Base-by-base conservation (phyloP, 139 green algal species). In the Closterium sp. region DNA sequence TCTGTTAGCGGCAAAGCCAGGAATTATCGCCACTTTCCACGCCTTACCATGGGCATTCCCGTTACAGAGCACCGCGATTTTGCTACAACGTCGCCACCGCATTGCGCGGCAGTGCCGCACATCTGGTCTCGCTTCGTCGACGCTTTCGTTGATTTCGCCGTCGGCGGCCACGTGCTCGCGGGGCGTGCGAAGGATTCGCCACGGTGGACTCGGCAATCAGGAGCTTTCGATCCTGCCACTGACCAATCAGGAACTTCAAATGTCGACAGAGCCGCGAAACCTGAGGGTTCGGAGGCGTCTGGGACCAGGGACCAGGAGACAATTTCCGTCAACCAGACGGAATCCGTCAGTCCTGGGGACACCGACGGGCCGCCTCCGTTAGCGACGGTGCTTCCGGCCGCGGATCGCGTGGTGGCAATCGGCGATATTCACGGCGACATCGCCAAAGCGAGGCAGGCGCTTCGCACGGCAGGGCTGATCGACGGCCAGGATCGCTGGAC, bases 381-480 rank as follows among this genome's bases (percentile, higher is more conserved):
- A 42, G 11, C 89, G 24, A 88, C 89, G 38, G 24, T 92, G 32
- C 31, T 92, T 24, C 86, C 86, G 24, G 91, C 86, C 13, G 87
- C 91, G 22, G 85, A 91, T 9, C 95, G 97, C 6, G 21, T 98
- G n/a, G 93, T 98, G 5, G 97, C 97, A 0, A 97, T 99, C 24
- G 98, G 98, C 28, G 98, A 99, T 94, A 70, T 99, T 19, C 98
- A 99, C 93, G 98, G 98, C 5, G 98, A 99, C 94, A 89, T 99
- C 24, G 29, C 89, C 28, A 99, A 99, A 95, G 93, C 97, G 6
- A 86, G 95, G 0, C 91, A 96, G 0, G 98, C 97, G 1, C 97
- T 99, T 38, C 86, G 89, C 2, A 70, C 98, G 9, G 97, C 96
- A 9, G 97, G 97, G 2, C 89, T 99, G 2, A 96, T 97, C 6